Conservation (phyloP, 2,329 filamentous ascomycete genomes). For the Paecilomyces niveus region DNA sequence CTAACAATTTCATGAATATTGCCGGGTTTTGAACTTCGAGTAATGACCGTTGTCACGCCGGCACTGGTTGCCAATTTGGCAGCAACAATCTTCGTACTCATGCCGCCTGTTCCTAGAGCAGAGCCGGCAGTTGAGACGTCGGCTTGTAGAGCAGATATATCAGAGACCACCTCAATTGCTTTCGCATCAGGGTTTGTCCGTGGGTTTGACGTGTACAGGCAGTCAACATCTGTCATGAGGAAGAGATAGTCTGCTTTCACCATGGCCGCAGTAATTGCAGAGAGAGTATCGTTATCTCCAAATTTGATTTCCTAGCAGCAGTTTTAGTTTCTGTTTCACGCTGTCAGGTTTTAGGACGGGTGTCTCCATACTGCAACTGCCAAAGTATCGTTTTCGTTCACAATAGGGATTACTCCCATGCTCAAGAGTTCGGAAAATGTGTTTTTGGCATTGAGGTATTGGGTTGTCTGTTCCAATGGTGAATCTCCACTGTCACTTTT, state of each 20-base stretch:
- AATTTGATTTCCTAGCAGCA: constrained; percentile 79
- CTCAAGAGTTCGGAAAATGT: constrained; percentile 83
- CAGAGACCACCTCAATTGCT: constrained; percentile 85
- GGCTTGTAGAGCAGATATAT: constrained; percentile 73
- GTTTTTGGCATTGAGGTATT: constrained; percentile 95
- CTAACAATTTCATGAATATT: constrained; percentile 84
- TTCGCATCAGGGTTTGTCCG: constrained; percentile 75
- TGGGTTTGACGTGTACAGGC: constrained; percentile 93
- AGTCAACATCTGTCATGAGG: constrained; percentile 98
- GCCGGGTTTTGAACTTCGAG: constrained; percentile 82
- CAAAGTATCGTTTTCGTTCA: constrained; percentile 97
- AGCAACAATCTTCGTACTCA: constrained; percentile 95
- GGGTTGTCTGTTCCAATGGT: constrained; percentile 56
- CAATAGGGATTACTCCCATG: constrained; percentile 95
- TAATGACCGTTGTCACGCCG: constrained; percentile 93
- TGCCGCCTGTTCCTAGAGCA: constrained; percentile 84
- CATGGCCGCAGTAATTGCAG: constrained; percentile 94
- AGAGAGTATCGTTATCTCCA: constrained; percentile 95
- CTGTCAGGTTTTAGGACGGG: neutral
- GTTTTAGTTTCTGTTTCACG: neutral
- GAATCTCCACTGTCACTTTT: constrained; percentile 3
- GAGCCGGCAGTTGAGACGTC: constrained; percentile 91
- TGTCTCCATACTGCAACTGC: constrained; percentile 61
- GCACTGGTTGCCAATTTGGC: constrained; percentile 87
- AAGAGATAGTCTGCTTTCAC: constrained; percentile 95